Conservation (phyloP, 108 stramenopile genomes). For the Nitzschia sp. region DNA sequence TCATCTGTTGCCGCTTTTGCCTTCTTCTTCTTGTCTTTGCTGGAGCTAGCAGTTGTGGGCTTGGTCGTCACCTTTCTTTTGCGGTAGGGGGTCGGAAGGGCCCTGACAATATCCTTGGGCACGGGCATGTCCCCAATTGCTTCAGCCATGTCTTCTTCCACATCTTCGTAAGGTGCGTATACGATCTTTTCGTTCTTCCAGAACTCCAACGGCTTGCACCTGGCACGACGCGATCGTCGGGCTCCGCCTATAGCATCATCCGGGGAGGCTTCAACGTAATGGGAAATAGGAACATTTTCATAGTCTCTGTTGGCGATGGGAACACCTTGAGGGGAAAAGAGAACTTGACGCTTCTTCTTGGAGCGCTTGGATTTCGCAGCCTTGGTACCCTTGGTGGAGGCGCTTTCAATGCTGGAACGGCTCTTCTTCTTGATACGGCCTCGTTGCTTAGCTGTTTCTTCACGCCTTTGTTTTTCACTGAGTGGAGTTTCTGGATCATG, state of each 20-base stretch:
- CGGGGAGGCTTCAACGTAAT: conserved; percentile 53
- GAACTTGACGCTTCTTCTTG: conserved; percentile 34
- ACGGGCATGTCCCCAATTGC: conserved; percentile 82
- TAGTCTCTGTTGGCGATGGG: conserved; percentile 62
- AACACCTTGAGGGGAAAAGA: conserved; percentile 49
- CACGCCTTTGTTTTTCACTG: conserved; percentile 11
- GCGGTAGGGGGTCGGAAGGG: conserved; percentile 78
- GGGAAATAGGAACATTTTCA: conserved; percentile 55
- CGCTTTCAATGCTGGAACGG: conserved; percentile 5
- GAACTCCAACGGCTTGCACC: conserved; percentile 64
- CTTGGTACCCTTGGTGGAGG: background rate
- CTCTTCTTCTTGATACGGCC: conserved; percentile 13
- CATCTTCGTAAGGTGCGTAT: conserved; percentile 67
- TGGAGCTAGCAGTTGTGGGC: background rate
- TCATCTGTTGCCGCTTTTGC: conserved; percentile 6
- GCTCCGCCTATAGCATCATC: conserved; percentile 37
- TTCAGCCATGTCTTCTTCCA: conserved; percentile 47
- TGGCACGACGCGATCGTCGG: conserved; percentile 62
- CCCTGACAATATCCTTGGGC: conserved; percentile 52
- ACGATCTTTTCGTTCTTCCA: conserved; percentile 90
- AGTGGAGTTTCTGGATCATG: conserved; percentile 37
- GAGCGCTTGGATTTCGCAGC: conserved; percentile 28
- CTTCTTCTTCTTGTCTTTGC: conserved; percentile 15
- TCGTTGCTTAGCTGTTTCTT: conserved; percentile 18
- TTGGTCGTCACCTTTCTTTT: conserved; percentile 35